Evolutionary conservation across 805 yeast genomes (phyloP).

Genomic region (Starmerella floris): DNA sequence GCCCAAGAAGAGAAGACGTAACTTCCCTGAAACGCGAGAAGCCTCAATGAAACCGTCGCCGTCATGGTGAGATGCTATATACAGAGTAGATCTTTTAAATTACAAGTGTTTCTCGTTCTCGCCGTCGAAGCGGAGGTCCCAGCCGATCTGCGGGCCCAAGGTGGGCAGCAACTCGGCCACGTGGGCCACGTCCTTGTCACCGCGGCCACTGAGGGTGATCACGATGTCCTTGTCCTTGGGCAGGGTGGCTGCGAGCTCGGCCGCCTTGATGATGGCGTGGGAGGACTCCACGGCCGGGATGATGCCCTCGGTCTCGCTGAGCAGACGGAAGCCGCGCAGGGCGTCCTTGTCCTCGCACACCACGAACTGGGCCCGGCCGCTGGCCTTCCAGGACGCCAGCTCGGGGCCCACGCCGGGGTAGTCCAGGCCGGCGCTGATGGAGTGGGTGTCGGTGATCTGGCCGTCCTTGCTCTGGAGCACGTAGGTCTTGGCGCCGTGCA

Average conservation of each 20-base stretch:
- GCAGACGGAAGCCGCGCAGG: conserved; percentile 70
- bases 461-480: conserved; percentile 87
- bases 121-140: conserved; percentile 74
- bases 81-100: no score
- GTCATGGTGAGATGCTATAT: no score
- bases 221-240: conserved; percentile 65
- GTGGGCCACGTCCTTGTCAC: conserved; percentile 96
- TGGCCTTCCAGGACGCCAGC: conserved; percentile 84
- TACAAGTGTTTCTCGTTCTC: background rate
- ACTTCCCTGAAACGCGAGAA: no score
- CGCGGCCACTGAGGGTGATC: conserved; percentile 92
- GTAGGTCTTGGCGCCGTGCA: conserved; percentile 94
- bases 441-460: conserved; percentile 94
- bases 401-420: conserved; percentile 99
- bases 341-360: conserved; percentile 97
- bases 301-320: conserved; percentile 92
- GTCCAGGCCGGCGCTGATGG: conserved; percentile 96
- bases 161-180: conserved; percentile 89
- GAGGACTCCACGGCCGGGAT: conserved; percentile 97
- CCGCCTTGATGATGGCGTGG: conserved; percentile 88
- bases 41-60: no score
- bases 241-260: conserved; percentile 76
- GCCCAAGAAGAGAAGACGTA: no score
- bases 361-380: conserved; percentile 79
- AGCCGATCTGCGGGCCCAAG: conserved; percentile 80